These are phyloP conservation scores for Colletotrichum lupini DNA, from an alignment of 2,329 filamentous ascomycete genomes.

Conservation along the genomic window DNA sequence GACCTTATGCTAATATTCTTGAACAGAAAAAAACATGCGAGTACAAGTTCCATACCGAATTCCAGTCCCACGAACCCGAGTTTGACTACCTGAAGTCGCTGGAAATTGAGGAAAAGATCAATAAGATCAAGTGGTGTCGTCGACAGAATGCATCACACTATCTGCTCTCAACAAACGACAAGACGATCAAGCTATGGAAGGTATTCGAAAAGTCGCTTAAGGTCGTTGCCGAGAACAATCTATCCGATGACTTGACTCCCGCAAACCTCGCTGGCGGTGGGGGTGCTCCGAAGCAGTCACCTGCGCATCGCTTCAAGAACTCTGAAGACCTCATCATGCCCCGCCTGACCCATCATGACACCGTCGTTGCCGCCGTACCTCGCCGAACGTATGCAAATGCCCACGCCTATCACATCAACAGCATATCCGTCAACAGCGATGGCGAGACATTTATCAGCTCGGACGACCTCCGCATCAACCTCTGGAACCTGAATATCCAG, in stretches of 20 bases:
- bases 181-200: constrained; percentile 99
- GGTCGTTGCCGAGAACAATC: constrained; percentile 98
- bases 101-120: constrained; percentile 99
- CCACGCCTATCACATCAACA: constrained; percentile 99
- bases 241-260: constrained; percentile 93
- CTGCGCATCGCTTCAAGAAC: constrained; percentile 80
- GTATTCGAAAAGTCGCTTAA: constrained; percentile 99
- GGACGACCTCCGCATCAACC: constrained; percentile 95
- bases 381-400: constrained; percentile 97
- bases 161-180: constrained; percentile 97
- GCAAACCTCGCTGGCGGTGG: constrained; percentile 78
- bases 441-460: constrained; percentile 99
- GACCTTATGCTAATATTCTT: constrained; percentile 45
- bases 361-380: constrained; percentile 95
- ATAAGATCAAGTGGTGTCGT: constrained; percentile 99
- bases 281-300: constrained; percentile 78
- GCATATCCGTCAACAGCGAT: constrained; percentile 99
- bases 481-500: constrained; percentile 99
- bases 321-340: constrained; percentile 90
- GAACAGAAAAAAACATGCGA: constrained; percentile 98
- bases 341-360: constrained; percentile 97
- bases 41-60: constrained; percentile 99
- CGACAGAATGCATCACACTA: constrained; percentile 99
- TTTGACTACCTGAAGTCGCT: constrained; percentile 99
- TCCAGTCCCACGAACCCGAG: constrained; percentile 98